phyloP scores from a whole-genome alignment of 495 filamentous ascomycete genomes.

The Aspergillus haitiensis region DNA sequence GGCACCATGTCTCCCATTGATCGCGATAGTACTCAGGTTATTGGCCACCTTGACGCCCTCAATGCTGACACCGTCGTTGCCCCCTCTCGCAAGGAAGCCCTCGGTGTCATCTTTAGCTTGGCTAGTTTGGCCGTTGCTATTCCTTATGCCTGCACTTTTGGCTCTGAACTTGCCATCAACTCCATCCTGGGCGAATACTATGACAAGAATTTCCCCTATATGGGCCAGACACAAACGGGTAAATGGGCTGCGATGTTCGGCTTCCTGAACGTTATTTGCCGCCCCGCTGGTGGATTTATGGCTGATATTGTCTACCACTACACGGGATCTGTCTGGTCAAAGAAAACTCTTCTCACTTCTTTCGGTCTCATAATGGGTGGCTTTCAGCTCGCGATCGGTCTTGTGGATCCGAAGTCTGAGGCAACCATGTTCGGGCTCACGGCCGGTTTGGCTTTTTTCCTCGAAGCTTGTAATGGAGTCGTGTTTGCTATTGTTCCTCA shows the following conservation, averaged over 20 bases:
- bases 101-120: conserved; percentile 59
- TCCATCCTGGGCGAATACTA: conserved; percentile 80
- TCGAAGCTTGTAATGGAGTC: conserved; percentile 81
- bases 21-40: conserved; percentile 49
- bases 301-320: conserved; percentile 69
- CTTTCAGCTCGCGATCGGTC: conserved; percentile 70
- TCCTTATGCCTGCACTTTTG: conserved; percentile 85
- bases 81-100: conserved; percentile 61
- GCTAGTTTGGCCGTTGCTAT: conserved; percentile 67
- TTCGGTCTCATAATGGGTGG: conserved; percentile 63
- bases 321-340: conserved; percentile 65
- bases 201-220: conserved; percentile 67
- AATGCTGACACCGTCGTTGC: conserved; percentile 60
- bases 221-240: conserved; percentile 71
- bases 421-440: conserved; percentile 75
- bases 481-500: conserved; percentile 87
- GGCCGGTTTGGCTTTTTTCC: conserved; percentile 72
- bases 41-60: conserved; percentile 56
- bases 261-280: conserved; percentile 74
- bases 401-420: conserved; percentile 57
- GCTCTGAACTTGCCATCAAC: conserved; percentile 84
- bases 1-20: conserved; percentile 41
- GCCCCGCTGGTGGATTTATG: conserved; percentile 72
- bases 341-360: conserved; percentile 70
- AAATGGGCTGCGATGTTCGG: conserved; percentile 91